Percentiles rank a stretch among this genome's conserved stretches.
These are phyloP conservation scores for Botryotinia calthae DNA, from an alignment of 2,329 filamentous ascomycete genomes.

Conservation along the genomic window DNA sequence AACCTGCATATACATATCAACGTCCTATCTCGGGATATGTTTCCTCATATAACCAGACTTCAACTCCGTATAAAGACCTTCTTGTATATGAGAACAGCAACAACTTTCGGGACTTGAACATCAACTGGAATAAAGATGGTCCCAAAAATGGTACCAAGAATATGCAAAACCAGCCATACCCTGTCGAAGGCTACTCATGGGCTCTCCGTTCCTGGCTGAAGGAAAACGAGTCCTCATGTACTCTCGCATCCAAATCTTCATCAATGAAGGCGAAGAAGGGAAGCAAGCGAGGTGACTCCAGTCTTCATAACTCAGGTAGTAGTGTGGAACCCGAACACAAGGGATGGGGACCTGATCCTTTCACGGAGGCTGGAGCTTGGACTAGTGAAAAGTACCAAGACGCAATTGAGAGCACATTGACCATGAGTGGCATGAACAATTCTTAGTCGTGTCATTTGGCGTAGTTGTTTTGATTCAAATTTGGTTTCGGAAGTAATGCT, in stretches of 20 bases:
- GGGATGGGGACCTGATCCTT: slow-evolving; percentile 24
- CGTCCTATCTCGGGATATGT: background rate
- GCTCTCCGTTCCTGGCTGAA: slow-evolving; percentile 1
- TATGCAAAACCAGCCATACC: background rate
- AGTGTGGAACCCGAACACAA: slow-evolving; percentile 16
- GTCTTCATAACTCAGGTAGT: slow-evolving; percentile 24
- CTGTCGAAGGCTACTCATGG: background rate
- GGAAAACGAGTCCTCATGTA: background rate
- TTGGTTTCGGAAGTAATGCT: background rate
- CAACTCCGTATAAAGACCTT: no score
- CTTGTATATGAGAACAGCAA: background rate
- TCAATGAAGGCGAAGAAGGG: slow-evolving; percentile 23
- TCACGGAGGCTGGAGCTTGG: slow-evolving; percentile 27
- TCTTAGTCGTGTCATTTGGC: background rate
- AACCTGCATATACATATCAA: slow-evolving; percentile 16
- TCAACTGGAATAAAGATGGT: background rate
- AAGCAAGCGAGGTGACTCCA: slow-evolving; percentile 27
- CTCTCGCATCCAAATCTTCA: background rate
- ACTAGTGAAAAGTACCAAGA: slow-evolving; percentile 14
- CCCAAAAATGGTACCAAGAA: background rate
- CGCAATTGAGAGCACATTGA: slow-evolving; percentile 19
- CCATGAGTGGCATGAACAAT: slow-evolving; percentile 25
- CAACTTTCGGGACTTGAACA: background rate
- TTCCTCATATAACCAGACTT: background rate
- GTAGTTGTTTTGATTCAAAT: background rate